Conservation (phyloP, 2,329 filamentous ascomycete genomes). For the Trichoderma asperellum region DNA sequence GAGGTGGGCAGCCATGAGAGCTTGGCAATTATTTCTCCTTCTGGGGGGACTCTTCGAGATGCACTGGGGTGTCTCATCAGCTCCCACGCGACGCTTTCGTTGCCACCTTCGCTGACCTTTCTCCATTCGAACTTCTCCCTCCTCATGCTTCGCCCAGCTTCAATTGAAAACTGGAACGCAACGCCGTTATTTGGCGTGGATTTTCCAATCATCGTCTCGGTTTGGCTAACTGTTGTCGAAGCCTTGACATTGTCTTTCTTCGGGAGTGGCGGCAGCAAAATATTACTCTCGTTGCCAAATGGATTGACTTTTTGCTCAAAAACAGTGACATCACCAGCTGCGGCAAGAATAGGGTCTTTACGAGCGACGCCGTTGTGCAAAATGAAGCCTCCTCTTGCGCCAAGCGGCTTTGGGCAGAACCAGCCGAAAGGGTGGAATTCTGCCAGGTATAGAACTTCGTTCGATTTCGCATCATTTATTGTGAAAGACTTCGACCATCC, state of each 20-base stretch:
- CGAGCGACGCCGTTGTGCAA: neutral
- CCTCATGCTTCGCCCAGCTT: neutral
- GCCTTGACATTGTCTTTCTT: neutral
- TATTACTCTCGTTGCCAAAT: conserved; percentile 3
- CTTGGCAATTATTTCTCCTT: conserved; percentile 1
- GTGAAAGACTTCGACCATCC: conserved; percentile 1
- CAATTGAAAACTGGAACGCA: neutral
- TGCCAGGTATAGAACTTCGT: neutral
- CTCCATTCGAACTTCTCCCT: conserved; percentile 1
- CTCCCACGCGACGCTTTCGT: neutral
- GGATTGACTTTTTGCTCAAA: conserved; percentile 7
- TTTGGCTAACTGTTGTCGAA: neutral
- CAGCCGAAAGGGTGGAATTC: neutral
- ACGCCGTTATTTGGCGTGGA: neutral
- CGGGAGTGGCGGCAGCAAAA: neutral
- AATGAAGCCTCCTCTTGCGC: neutral
- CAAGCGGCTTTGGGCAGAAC: neutral
- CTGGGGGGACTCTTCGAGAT: neutral
- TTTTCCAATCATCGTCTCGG: neutral
- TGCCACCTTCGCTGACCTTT: neutral
- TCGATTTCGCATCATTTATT: neutral
- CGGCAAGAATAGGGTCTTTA: neutral
- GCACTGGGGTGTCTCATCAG: conserved; percentile 2
- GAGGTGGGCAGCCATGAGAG: neutral
- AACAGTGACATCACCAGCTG: neutral